Evolutionary conservation across 495 filamentous ascomycete genomes (phyloP).

Genomic region (Xylaria telfairii): DNA sequence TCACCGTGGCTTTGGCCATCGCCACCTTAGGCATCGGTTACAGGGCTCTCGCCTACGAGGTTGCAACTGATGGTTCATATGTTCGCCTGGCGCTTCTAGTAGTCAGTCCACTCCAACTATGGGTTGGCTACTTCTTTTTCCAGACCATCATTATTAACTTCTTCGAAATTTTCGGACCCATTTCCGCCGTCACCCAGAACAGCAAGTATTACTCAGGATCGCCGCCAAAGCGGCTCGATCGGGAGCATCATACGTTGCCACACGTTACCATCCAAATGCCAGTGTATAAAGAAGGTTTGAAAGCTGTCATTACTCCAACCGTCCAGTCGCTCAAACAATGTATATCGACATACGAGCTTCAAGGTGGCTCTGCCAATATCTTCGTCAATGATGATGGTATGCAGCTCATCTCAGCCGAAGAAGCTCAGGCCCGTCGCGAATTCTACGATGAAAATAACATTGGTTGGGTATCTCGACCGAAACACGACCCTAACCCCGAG

Average conservation of each 20-base stretch:
- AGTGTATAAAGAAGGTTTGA: conserved; percentile 76
- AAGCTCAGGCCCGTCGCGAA: conserved; percentile 62
- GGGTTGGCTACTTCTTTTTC: conserved; percentile 69
- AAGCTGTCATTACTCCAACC: conserved; percentile 66
- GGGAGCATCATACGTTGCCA: conserved; percentile 53
- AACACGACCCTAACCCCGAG: conserved; percentile 59
- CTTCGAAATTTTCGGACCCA: conserved; percentile 65
- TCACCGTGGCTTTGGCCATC: conserved; percentile 59
- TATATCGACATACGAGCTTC: conserved; percentile 71
- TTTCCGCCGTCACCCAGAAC: conserved; percentile 61
- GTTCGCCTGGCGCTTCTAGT: conserved; percentile 55
- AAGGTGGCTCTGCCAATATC: conserved; percentile 73
- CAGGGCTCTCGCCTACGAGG: conserved; percentile 59
- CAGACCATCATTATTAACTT: conserved; percentile 62
- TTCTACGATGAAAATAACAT: conserved; percentile 71
- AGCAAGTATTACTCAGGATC: conserved; percentile 66
- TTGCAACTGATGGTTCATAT: conserved; percentile 55
- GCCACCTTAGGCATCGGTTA: conserved; percentile 62
- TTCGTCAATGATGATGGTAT: conserved; percentile 76
- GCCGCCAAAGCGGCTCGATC: conserved; percentile 55
- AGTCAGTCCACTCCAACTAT: conserved; percentile 58
- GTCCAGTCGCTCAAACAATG: conserved; percentile 66
- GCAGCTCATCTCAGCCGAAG: conserved; percentile 62
- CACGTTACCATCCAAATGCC: conserved; percentile 79
- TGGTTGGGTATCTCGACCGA: conserved; percentile 65